A percentile compares a stretch with the other conserved stretches of the same genome.
Conservation (phyloP, 23 red algal genomes). For the Cyanidiococcus yangmingshanensis region DNA sequence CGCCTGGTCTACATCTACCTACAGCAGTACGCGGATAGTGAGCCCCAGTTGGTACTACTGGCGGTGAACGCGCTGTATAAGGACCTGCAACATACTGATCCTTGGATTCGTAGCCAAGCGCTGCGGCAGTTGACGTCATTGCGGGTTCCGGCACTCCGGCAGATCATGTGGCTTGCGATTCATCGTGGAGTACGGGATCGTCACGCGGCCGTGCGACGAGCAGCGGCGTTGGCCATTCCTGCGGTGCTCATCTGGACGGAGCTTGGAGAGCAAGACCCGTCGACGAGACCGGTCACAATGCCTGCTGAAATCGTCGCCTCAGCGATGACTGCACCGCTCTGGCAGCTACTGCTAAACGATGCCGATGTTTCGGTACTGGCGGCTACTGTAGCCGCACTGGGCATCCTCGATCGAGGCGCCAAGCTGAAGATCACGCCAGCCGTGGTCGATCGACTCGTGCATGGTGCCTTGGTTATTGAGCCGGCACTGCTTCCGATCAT, state of each 20-base stretch:
- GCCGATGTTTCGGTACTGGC: background rate
- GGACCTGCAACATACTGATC: constrained; percentile 68
- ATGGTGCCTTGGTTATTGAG: background rate
- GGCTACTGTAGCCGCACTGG: background rate
- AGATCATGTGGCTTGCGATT: constrained; percentile 62
- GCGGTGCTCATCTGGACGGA: constrained; percentile 35
- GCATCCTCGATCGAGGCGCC: background rate
- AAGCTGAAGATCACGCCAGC: background rate
- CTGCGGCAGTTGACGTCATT: constrained; percentile 79
- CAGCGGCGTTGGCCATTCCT: constrained; percentile 65
- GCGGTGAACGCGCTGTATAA: constrained; percentile 92
- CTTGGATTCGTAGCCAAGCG: constrained; percentile 68
- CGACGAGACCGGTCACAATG: background rate
- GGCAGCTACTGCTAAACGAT: background rate
- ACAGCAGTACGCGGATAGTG: constrained; percentile 73
- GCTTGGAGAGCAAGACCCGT: background rate
- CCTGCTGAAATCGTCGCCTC: background rate
- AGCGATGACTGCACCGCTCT: background rate
- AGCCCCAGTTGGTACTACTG: constrained; percentile 79
- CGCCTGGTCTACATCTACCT: constrained; percentile 95
- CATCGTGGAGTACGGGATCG: constrained; percentile 45
- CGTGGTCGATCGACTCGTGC: background rate
- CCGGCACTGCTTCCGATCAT: background rate
- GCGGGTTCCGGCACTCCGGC: constrained; percentile 57
- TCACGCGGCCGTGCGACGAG: constrained; percentile 70